Base-by-base conservation (phyloP, 352 stramenopile genomes). In the Saprolegnia parasitica region DNA sequence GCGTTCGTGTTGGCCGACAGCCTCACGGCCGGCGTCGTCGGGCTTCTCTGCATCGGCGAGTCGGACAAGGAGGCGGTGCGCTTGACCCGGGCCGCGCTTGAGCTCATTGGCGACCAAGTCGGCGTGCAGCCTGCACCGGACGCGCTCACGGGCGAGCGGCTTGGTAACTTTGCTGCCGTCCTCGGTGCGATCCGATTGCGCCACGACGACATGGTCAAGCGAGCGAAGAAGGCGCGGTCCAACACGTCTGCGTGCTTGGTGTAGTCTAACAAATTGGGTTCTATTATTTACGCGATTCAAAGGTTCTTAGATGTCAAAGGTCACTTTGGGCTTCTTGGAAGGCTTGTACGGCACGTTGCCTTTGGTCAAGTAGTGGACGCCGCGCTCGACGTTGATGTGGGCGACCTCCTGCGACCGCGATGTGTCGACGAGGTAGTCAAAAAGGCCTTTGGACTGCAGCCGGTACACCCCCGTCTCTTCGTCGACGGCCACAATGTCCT, bases 1-100 rank as follows among this genome's bases (percentile, higher is more conserved):
- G 74, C 90, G 35, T 95, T 94, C 62, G 67, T 92, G 52, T 74
- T 95, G 8, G 68, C 77, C 1, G 86, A 96, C 75, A 94, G 84
- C 58, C 84, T 95, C 71, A 89, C 86, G 4, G 84, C 82, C 6
- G 84, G 86, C 15, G 81, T 93, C 29, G 83, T 96, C 11, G 86
- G 83, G 15, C 55, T 90, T 0, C 66, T 91, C 24, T 89, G 84
- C 67, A 80, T 88, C 35, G 80, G 79, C 21, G 81, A 91, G 65
- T 80, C 77, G 5, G 71, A 73, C 0, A 65, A 73, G 35, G 76
- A 82, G 26, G 82, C 86, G 13, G 56, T 88, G 45, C 77, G 78
- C 13, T 89, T 81, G 52, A 72, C 91, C 23, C 80, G 83, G 2
- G 87, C 81, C 35, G 84, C 85, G 21, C 77, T 95, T 15, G 86